Percentiles rank a stretch among this genome's conserved stretches.
phyloP scores from a whole-genome alignment of 1,139 yeast species.

The Lodderomyces elongisporus region DNA sequence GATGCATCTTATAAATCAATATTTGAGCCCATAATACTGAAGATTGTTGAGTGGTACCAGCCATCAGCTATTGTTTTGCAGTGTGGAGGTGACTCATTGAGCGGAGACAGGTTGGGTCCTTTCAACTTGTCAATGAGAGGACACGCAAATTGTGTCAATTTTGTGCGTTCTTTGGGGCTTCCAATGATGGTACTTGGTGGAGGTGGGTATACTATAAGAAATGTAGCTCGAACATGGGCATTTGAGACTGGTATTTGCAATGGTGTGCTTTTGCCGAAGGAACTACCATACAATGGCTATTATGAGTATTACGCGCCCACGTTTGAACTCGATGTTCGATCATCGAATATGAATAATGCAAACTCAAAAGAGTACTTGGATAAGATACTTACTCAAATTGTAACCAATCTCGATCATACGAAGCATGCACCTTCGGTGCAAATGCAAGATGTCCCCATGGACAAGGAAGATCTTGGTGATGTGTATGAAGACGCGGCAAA shows the following conservation, averaged over 20 bases:
- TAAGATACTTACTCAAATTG: constrained; percentile 73
- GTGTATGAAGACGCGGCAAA: constrained; percentile 65
- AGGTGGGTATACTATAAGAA: constrained; percentile 98
- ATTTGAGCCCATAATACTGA: constrained; percentile 79
- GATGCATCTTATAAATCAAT: constrained; percentile 87
- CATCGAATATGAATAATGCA: constrained; percentile 95
- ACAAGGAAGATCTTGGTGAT: constrained; percentile 78
- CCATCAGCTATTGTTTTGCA: constrained; percentile 94
- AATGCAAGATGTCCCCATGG: constrained; percentile 82
- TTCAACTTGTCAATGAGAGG: constrained; percentile 89
- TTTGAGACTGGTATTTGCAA: constrained; percentile 88
- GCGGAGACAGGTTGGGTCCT: constrained; percentile 91
- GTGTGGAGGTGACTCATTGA: constrained; percentile 95
- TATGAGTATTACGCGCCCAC: constrained; percentile 97
- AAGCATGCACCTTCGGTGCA: constrained; percentile 96
- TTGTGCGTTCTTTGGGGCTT: constrained; percentile 76
- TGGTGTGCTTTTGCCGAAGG: constrained; percentile 71
- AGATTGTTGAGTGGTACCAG: constrained; percentile 84
- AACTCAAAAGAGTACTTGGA: constrained; percentile 90
- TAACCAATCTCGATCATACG: constrained; percentile 76
- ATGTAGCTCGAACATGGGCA: constrained; percentile 95
- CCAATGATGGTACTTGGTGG: constrained; percentile 96
- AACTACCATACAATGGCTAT: constrained; percentile 92
- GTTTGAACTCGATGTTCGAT: constrained; percentile 87
- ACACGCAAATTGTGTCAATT: constrained; percentile 92